phyloP scores from a whole-genome alignment of 495 filamentous ascomycete species.

The Penicillium paxilli region DNA sequence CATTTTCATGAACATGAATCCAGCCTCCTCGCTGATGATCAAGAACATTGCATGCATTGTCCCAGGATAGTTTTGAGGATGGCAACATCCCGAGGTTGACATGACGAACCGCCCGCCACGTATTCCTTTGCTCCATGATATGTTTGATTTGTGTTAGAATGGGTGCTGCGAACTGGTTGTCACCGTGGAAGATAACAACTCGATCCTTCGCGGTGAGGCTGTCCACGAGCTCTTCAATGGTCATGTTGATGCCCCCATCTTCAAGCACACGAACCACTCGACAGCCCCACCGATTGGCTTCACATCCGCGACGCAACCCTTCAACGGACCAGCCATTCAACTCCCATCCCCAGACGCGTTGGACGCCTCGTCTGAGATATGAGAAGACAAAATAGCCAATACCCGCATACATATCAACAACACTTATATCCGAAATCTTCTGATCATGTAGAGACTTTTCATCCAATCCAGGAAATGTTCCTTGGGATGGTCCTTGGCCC shows the following conservation, averaged over 20 bases:
- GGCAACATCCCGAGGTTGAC: constrained; percentile 84
- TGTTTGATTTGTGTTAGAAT: constrained; percentile 39
- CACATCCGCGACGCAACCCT: constrained; percentile 69
- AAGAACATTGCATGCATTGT: constrained; percentile 59
- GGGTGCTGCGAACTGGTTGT: constrained; percentile 57
- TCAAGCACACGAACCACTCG: constrained; percentile 44
- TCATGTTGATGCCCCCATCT: constrained; percentile 19
- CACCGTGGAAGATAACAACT: constrained; percentile 69
- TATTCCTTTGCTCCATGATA: constrained; percentile 20
- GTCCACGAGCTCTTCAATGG: constrained; percentile 30
- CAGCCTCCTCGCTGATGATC: constrained; percentile 56
- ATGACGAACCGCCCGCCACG: constrained; percentile 52
- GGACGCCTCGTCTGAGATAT: constrained; percentile 69
- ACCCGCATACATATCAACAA: constrained; percentile 85
- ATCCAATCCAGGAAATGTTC: constrained; percentile 31
- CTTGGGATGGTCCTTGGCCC: constrained; percentile 17
- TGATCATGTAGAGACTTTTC: constrained; percentile 24
- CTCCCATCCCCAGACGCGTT: constrained; percentile 80
- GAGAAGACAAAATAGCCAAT: constrained; percentile 92
- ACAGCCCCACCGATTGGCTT: constrained; percentile 64
- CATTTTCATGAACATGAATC: constrained; percentile 88
- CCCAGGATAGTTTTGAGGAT: constrained; percentile 64
- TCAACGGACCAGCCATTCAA: constrained; percentile 87
- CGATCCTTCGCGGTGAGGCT: constrained; percentile 31
- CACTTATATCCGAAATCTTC: constrained; percentile 41